Evolutionary conservation across 2,329 filamentous ascomycete genomes (phyloP), one percentile per base, ranked within the genome.

Genomic region (Xylariaceae sp.): DNA sequence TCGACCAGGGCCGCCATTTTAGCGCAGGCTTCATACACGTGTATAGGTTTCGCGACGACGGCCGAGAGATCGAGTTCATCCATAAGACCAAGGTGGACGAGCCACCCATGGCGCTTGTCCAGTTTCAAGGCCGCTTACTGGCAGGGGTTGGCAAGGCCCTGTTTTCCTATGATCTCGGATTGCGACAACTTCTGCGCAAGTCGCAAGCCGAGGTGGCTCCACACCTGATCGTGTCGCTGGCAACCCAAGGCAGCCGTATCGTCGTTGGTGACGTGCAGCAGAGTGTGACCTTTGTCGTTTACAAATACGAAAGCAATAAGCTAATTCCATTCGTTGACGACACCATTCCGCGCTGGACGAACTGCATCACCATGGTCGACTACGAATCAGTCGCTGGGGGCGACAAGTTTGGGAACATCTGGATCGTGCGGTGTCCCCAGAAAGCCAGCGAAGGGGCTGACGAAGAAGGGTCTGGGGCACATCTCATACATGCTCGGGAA

Each of bases 371-470:
- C 3, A 94, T 98, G 87, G 80, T 96, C 2, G 92, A 99, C 61
- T 99, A 98, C 59, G 92, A 98, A 57, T 94, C 92, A 1, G 79
- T 85, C 16, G 89, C 88, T 3, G 92, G 90, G 22, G 90, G 90
- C 22, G 92, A 99, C 65, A 96, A 95, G 56, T 99, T 98, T 46
- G 93, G 92, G 40, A 98, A 98, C 51, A 63, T 98, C 12, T 98
- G 88, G 80, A 75, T 98, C 28, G 71, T 98, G 19, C 83, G 92
- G 30, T 92, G 85, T 51, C 88, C 90, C 0, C 68, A 80, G 39
- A 92, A 94, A 57, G 80, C 82, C 6, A 94, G 86, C 23, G 81
- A 88, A 45, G 86, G 93, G 56, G 83, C 88, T 0, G 92, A 98
- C 50, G 92, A 95, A 57, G 86, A 94, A 40, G 86, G 86, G 29